A percentile compares a stretch with the other conserved stretches of the same genome.
Evolutionary conservation across 176 grass and related monocot species (phyloP).

Genomic region (Themeda triandra): DNA sequence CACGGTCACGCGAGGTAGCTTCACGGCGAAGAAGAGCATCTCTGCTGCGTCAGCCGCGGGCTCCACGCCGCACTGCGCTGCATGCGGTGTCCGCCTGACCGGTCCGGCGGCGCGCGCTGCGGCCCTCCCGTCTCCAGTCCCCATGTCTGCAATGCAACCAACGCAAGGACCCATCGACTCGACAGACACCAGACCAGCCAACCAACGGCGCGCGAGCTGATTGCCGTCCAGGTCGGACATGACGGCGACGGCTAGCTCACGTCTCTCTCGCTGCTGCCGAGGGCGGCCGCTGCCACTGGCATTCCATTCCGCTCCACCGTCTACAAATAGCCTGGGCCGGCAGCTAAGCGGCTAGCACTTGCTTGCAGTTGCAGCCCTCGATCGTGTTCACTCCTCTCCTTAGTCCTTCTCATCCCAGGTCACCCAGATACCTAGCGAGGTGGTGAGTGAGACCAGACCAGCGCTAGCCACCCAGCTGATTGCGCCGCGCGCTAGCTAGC

Average conservation of each 20-base stretch:
- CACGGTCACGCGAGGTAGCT: background rate
- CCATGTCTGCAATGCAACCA: background rate
- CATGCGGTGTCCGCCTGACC: background rate
- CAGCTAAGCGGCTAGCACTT: background rate
- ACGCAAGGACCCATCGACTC: no score
- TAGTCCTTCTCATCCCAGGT: no score
- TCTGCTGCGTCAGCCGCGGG: slow-evolving; percentile 24
- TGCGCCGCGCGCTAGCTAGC: background rate
- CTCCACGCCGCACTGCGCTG: background rate
- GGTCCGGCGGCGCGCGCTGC: background rate
- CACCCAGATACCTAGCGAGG: background rate
- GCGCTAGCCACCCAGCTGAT: background rate
- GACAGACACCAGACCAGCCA: background rate
- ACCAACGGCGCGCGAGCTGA: background rate
- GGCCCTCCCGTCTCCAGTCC: background rate
- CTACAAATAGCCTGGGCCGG: slow-evolving; percentile 3
- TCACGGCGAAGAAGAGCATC: slow-evolving; percentile 22
- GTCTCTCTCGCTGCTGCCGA: background rate
- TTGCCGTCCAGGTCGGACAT: slow-evolving; percentile 25
- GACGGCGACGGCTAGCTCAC: slow-evolving; percentile 18
- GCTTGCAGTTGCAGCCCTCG: no score
- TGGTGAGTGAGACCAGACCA: background rate
- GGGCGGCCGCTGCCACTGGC: no score
- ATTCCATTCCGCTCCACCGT: background rate
- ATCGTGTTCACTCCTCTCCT: no score